phyloP scores from a whole-genome alignment of 305 asterid species.

The Fraxinus sp. region DNA sequence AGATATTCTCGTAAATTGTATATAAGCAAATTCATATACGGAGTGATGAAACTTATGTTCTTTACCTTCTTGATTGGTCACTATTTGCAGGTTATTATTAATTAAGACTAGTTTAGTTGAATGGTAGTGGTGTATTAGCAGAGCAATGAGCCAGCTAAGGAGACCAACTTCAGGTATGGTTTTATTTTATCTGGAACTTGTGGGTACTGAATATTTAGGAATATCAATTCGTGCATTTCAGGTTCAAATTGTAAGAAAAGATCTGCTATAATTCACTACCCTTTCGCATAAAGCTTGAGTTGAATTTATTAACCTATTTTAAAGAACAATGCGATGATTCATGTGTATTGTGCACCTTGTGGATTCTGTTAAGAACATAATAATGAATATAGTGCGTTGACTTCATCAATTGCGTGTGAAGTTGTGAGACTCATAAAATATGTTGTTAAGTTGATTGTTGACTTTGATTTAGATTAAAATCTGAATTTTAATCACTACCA shows the following conservation, averaged over 20 bases:
- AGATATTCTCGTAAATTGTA: background rate
- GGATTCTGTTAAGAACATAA: background rate
- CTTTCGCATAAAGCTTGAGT: background rate
- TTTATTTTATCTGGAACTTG: conserved; percentile 7
- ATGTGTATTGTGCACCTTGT: background rate
- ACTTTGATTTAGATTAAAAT: too few species aligned
- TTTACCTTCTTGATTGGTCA: conserved; percentile 17
- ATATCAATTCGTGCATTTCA: background rate
- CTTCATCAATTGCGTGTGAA: background rate
- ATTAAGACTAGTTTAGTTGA: conserved; percentile 32
- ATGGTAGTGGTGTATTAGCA: conserved; percentile 36
- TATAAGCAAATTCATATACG: background rate
- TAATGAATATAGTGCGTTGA: background rate
- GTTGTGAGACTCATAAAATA: background rate
- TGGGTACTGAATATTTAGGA: background rate
- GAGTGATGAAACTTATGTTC: conserved; percentile 1
- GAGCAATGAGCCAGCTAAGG: conserved; percentile 64
- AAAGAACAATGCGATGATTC: background rate
- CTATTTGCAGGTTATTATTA: conserved; percentile 31
- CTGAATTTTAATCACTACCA: too few species aligned
- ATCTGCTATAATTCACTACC: background rate
- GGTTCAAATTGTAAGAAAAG: background rate
- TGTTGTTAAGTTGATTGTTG: too few species aligned
- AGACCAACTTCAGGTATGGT: conserved; percentile 60
- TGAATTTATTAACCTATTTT: background rate